These are phyloP conservation scores for Phytophthora boehmeriae DNA, from an alignment of 352 stramenopile genomes.

Conservation along the genomic window DNA sequence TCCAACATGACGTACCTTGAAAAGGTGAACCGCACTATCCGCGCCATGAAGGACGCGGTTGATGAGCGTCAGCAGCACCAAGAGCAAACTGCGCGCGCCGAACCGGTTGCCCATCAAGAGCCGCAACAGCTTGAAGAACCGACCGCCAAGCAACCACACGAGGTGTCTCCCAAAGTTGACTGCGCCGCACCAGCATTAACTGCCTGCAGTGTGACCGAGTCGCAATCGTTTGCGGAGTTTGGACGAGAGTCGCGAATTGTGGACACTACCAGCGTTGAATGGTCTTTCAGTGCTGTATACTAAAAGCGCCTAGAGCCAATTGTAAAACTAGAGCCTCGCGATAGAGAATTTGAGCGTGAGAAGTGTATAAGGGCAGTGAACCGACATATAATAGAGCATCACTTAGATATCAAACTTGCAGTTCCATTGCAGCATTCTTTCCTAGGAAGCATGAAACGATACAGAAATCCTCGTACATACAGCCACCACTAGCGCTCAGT, in stretches of 20 bases:
- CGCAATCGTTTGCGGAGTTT: constrained; percentile 81
- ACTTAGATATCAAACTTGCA: constrained; percentile 21
- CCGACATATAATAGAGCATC: constrained; percentile 22
- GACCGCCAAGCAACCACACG: constrained; percentile 15
- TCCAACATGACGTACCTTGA: constrained; percentile 83
- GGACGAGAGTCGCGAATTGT: constrained; percentile 57
- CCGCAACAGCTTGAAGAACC: constrained; percentile 20
- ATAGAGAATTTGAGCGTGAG: constrained; percentile 37
- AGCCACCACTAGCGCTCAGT: too few species aligned
- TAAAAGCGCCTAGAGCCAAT: constrained; percentile 37
- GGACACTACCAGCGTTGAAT: constrained; percentile 64
- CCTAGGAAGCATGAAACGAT: neutral
- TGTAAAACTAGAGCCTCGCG: constrained; percentile 38
- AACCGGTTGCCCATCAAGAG: constrained; percentile 29
- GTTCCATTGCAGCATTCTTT: neutral
- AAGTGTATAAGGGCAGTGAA: constrained; percentile 21
- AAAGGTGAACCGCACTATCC: constrained; percentile 82
- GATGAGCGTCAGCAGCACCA: constrained; percentile 51
- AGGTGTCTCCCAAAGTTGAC: constrained; percentile 12
- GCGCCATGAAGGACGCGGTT: constrained; percentile 72
- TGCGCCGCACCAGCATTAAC: constrained; percentile 1
- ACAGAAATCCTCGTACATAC: too few species aligned
- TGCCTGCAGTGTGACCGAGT: constrained; percentile 26
- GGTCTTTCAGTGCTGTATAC: constrained; percentile 81
- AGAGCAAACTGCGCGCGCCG: constrained; percentile 21